Base-by-base conservation (phyloP, 306 rosid species). In the Vigna mungo region DNA sequence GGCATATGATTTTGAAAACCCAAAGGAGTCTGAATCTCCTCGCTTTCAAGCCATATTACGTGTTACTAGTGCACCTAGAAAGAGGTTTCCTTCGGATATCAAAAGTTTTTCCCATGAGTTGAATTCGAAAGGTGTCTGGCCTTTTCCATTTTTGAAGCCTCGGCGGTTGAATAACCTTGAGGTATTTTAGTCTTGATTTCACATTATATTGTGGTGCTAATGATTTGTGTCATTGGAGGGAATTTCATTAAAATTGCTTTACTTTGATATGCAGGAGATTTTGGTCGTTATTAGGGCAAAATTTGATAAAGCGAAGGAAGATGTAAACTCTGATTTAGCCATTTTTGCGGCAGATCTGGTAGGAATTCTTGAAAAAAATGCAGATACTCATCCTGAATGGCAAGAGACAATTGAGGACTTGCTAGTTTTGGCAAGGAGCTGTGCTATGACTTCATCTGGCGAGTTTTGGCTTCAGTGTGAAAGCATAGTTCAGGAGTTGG, bases 401-500 rank as follows among this genome's bases (percentile, higher is more conserved):
- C 97, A 95, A 84, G 97, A 85, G 83, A 92, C 97, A 54, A 88
- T 95, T 82, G 99, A 95, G 84, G 99, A 95, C 83, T 90, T 95
- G 87, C 86, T 95, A 79, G 58, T 95, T 88, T 89, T 92, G 87
- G 99, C 99, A 75, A 92, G 97, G 85, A 88, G 94, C 43, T 95
- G 99, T 89, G 97, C 97, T 43, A 85, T 95, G 92, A 86, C 99
- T 47, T 85, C 97, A 30, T 60, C 99, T 63, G 97, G 89, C 72
- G 97, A 95, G 65, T 95, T 95, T 87, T 95, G 99, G 99, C 96
- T 92, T 85, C 97, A 91, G 76, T 95, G 99, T 86, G 99, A 95
- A 87, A 78, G 97, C 83, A 90, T 92, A 82, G 99, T 95, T 83
- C 99, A 92, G 88, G 99, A 95, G 36, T 92, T 95, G 88, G 99